Conservation (phyloP, 371 early-diverging fungal species). For the Mortierella sp. region DNA sequence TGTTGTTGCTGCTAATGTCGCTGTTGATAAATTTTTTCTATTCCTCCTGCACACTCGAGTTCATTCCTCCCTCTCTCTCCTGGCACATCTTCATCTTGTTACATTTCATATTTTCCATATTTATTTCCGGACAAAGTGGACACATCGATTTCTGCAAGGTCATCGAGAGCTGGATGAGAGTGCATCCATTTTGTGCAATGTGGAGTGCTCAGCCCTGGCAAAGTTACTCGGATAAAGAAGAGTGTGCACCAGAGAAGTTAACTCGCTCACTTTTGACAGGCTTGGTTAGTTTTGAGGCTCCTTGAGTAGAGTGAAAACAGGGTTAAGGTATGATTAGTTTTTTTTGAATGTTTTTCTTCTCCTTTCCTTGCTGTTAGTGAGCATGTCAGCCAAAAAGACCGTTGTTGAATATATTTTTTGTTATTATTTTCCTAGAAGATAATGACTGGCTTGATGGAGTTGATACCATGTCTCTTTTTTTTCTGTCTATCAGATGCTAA, state of each 20-base stretch:
- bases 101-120: not conserved
- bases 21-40: too few relatives aligned
- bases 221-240: not conserved
- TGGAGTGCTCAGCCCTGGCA: not conserved
- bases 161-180: not conserved
- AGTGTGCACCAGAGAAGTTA: too few relatives aligned
- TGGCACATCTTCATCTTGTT: not conserved
- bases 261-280: too few relatives aligned
- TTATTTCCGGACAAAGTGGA: slow-evolving; percentile 5
- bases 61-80: not conserved
- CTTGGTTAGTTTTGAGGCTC: too few relatives aligned
- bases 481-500: not conserved
- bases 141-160: not conserved
- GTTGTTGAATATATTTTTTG: not conserved
- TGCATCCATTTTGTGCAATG: not conserved
- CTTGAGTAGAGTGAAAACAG: not conserved
- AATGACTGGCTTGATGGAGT: not conserved
- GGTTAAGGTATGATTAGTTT: not conserved
- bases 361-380: not conserved
- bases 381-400: not conserved
- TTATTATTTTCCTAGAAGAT: not conserved
- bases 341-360: too few relatives aligned
- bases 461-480: not conserved
- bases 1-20: too few relatives aligned
- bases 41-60: not conserved